phyloP scores from a whole-genome alignment of 306 rosid species.

The Urtica urens region DNA sequence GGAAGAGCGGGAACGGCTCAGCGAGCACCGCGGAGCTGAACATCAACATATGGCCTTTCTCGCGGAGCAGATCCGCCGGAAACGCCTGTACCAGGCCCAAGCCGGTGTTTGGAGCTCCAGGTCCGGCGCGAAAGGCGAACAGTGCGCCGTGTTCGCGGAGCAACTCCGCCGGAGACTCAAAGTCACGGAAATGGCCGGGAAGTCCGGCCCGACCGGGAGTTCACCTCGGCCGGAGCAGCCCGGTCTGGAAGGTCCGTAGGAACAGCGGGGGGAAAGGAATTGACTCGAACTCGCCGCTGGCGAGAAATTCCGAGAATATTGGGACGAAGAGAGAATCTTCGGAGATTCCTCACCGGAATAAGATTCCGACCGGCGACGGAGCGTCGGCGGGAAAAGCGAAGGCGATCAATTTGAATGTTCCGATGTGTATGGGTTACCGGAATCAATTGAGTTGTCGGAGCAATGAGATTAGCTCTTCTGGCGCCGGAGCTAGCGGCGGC shows the following conservation, averaged over 20 bases:
- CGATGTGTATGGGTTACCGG: slow-evolving; percentile 67
- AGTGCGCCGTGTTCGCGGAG: slow-evolving; percentile 98
- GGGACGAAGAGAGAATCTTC: slow-evolving; percentile 23
- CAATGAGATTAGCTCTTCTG: slow-evolving; percentile 35
- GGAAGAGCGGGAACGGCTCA: slow-evolving; percentile 28
- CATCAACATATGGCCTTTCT: slow-evolving; percentile 90
- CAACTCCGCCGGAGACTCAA: slow-evolving; percentile 87
- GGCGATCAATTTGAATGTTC: slow-evolving; percentile 76
- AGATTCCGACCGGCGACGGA: slow-evolving; percentile 7
- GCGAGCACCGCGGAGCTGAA: slow-evolving; percentile 76
- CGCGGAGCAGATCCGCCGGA: slow-evolving; percentile 90
- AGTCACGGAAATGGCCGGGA: slow-evolving; percentile 73
- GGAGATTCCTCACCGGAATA: slow-evolving; percentile 35
- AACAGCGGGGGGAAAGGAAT: slow-evolving; percentile 4
- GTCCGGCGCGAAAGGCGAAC: slow-evolving; percentile 47
- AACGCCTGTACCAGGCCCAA: slow-evolving; percentile 58
- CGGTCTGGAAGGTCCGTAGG: slow-evolving; percentile 85
- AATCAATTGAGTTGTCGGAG: slow-evolving; percentile 57
- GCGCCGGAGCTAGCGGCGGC: slow-evolving; percentile 1
- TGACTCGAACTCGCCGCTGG: slow-evolving; percentile 35
- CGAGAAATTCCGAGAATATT: slow-evolving; percentile 25
- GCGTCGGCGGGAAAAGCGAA: slow-evolving; percentile 24
- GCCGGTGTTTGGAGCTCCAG: slow-evolving; percentile 34
- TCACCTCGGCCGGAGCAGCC: slow-evolving; percentile 79
- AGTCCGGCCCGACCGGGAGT: slow-evolving; percentile 82